Evolutionary conservation across 768 basidiomycete genomes (phyloP), one percentile per base, ranked within the genome.

Genomic region (Lactifluus echinatus): DNA sequence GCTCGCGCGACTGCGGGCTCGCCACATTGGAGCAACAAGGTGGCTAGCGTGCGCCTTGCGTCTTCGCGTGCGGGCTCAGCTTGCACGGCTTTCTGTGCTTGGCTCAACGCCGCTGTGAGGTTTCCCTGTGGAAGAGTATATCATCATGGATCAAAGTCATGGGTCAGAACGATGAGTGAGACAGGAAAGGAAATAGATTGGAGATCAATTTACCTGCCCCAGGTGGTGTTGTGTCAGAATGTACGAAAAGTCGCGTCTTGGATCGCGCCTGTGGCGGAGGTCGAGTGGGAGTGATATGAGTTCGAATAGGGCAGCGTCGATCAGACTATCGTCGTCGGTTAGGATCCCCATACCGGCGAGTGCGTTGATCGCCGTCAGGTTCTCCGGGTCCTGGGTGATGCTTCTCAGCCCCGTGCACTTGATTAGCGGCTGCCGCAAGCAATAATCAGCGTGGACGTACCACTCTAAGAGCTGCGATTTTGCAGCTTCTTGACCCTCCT

Each of bases 331-430:
- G 64, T 95, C 93, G 33, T 77, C 76, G 3, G 85, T 85, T 52
- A 93, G 71, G 54, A 93, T 83, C 11, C 90, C 93, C 81, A 96
- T 92, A n/a, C 87, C 88, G 0, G 89, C 88, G 1, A 97, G 78
- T 0, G 84, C 79, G 45, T 86, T 89, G 68, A 95, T 87, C 1
- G 90, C 91, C 53, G 79, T 75, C 49, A 93, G 67, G 65, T 93
- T 90, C 59, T 86, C 86, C 0, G 85, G 79, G 66, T 95, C 89
- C 24, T 76, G 70, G 0, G 84, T 76, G 61, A 96, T 86, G 65
- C 93, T 95, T 63, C 19, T 52, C 26, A 46, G 28, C 8, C 33
- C 3, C 34, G 37, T 45, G 47, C 51, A 28, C 45, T 50, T 43
- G 29, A 49, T 57, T 21, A 63, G 46, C 40, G 50, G 19, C 14